phyloP scores from a whole-genome alignment of 2,329 filamentous ascomycete genomes.

The Scedosporium minutisporum region DNA sequence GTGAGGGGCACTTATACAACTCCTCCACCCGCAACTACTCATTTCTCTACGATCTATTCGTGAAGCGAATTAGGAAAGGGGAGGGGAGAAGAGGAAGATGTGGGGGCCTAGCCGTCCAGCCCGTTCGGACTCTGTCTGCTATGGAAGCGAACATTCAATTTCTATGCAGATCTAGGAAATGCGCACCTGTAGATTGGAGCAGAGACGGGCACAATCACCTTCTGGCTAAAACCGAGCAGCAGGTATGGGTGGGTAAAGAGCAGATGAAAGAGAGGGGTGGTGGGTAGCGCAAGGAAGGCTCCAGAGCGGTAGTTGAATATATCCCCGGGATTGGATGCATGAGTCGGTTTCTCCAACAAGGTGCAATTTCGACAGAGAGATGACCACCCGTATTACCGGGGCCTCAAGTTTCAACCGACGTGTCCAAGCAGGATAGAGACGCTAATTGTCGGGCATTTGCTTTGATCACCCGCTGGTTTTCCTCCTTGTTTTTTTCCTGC shows the following conservation, averaged over 20 bases:
- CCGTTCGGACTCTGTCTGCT: too few species aligned
- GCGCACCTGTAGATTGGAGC: neutral
- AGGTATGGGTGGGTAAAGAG: neutral
- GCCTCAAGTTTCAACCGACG: neutral
- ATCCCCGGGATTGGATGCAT: neutral
- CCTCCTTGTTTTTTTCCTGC: neutral
- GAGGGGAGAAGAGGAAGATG: neutral
- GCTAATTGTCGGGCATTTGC: neutral
- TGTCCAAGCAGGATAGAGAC: neutral
- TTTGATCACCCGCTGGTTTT: neutral
- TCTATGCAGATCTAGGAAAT: neutral
- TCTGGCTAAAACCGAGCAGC: neutral
- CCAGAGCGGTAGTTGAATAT: slow-evolving; percentile 1
- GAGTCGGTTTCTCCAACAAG: neutral
- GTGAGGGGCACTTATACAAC: neutral
- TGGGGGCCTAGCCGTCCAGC: too few species aligned
- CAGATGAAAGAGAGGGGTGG: neutral
- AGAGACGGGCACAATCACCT: neutral
- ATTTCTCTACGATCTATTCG: neutral
- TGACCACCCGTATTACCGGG: neutral
- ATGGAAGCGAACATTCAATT: neutral
- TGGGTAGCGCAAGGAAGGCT: neutral
- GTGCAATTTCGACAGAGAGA: neutral
- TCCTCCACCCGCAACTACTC: neutral
- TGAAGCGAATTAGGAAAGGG: neutral